These are phyloP conservation scores for Komagataella populi DNA, from an alignment of 805 yeast species.

Conservation along the genomic window DNA sequence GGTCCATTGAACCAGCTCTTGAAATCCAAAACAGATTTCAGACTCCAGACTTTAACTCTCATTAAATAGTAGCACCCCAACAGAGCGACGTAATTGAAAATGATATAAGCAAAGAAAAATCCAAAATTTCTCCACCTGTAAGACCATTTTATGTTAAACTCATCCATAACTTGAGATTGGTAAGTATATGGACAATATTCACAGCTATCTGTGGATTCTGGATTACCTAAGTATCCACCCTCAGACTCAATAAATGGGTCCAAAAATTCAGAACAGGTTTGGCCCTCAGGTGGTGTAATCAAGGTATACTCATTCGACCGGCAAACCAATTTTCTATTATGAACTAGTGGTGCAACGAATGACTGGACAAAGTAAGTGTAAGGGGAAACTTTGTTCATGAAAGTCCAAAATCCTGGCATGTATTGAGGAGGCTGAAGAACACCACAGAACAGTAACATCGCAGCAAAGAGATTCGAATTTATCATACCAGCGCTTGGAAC, in stretches of 20 bases:
- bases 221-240: slow-evolving; percentile 33
- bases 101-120: slow-evolving; percentile 22
- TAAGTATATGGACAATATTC: slow-evolving; percentile 10
- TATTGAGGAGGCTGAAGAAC: slow-evolving; percentile 27
- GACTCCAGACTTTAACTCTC: slow-evolving; percentile 16
- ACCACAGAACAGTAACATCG: slow-evolving; percentile 22
- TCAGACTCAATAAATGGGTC: slow-evolving; percentile 16
- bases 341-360: slow-evolving; percentile 24
- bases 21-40: slow-evolving; percentile 13
- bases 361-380: slow-evolving; percentile 35
- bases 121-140: slow-evolving; percentile 16
- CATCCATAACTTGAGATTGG: slow-evolving; percentile 10
- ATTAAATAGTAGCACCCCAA: slow-evolving; percentile 20
- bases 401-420: slow-evolving; percentile 37
- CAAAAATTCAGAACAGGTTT: slow-evolving; percentile 35
- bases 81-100: slow-evolving; percentile 35
- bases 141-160: slow-evolving; percentile 6
- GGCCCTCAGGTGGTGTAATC: slow-evolving; percentile 29
- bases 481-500: slow-evolving; percentile 27
- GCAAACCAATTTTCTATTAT: slow-evolving; percentile 24
- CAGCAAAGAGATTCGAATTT: slow-evolving; percentile 21
- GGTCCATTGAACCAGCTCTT: slow-evolving; percentile 28
- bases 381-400: slow-evolving; percentile 31
- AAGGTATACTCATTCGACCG: slow-evolving; percentile 19
- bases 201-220: slow-evolving; percentile 9